Percentiles rank a stretch among this genome's conserved stretches.
Conservation (phyloP, 2,329 filamentous ascomycete species). For the Xylaria polymorpha region DNA sequence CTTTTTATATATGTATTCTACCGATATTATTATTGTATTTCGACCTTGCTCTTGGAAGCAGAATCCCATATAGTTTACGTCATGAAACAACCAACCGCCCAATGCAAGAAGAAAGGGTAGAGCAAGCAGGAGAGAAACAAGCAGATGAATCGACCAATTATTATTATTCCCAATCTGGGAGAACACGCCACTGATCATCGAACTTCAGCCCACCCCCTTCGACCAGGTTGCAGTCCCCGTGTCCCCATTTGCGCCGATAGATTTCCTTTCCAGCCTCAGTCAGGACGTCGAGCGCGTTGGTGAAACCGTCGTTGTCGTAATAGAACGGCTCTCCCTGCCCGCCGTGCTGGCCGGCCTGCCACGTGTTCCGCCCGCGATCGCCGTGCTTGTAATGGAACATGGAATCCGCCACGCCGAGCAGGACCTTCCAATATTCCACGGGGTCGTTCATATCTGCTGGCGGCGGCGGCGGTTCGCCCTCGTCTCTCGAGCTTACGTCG, state of each 20-base stretch:
- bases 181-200: conserved; percentile 61
- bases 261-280: conserved; percentile 52
- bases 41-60: background rate
- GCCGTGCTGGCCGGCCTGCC: conserved; percentile 56
- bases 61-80: background rate
- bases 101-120: background rate
- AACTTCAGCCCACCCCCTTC: conserved; percentile 51
- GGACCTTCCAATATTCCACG: conserved; percentile 47
- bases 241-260: conserved; percentile 59
- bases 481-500: conserved; percentile 12
- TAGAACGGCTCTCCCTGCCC: conserved; percentile 58
- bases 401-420: conserved; percentile 47
- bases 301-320: conserved; percentile 53
- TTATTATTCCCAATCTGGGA: conserved; percentile 54
- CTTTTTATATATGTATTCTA: background rate
- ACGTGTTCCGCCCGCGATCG: conserved; percentile 54
- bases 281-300: conserved; percentile 50
- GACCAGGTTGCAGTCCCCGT: conserved; percentile 57
- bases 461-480: conserved; percentile 4
- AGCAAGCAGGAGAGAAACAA: background rate
- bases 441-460: conserved; percentile 42
- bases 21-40: background rate
- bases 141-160: background rate
- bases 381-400: conserved; percentile 59
- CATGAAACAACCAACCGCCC: background rate